Percentiles rank a stretch among this genome's conserved stretches.
Evolutionary conservation across 78 protist genomes (phyloP).

Genomic region (Andalucia godoyi): DNA sequence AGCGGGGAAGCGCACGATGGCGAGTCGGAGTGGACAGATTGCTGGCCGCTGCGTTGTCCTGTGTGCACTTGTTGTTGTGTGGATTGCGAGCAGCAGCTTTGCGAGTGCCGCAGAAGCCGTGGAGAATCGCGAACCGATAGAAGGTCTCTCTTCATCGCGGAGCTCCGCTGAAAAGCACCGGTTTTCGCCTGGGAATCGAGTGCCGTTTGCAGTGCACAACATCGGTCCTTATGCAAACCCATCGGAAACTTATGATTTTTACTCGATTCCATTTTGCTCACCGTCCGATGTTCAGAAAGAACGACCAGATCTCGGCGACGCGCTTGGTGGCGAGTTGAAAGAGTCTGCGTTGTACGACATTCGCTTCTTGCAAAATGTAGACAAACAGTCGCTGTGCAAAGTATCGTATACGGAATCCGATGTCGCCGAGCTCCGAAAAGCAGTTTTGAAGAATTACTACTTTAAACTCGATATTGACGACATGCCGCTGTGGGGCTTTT

Average conservation of each 20-base stretch:
- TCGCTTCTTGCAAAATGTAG: background rate
- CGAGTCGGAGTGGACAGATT: too few relatives aligned
- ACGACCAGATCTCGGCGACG: slow-evolving; percentile 54
- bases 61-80: too few relatives aligned
- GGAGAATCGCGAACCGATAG: too few relatives aligned
- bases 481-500: slow-evolving; percentile 39
- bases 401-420: slow-evolving; percentile 30
- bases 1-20: too few relatives aligned
- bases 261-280: slow-evolving; percentile 69
- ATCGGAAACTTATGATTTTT: slow-evolving; percentile 79
- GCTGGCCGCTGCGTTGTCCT: too few relatives aligned
- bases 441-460: slow-evolving; percentile 70
- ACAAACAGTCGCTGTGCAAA: slow-evolving; percentile 49
- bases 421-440: slow-evolving; percentile 35
- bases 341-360: slow-evolving; percentile 20
- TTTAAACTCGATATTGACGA: slow-evolving; percentile 70
- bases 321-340: slow-evolving; percentile 70
- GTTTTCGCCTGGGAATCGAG: too few relatives aligned
- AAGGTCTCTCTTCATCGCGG: too few relatives aligned
- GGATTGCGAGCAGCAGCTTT: too few relatives aligned
- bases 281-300: slow-evolving; percentile 25
- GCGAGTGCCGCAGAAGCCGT: too few relatives aligned
- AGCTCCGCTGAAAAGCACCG: too few relatives aligned
- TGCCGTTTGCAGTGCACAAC: slow-evolving; percentile 66
- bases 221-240: slow-evolving; percentile 91